Evolutionary conservation across 495 filamentous ascomycete genomes (phyloP).

Genomic region (Neurospora discreta): DNA sequence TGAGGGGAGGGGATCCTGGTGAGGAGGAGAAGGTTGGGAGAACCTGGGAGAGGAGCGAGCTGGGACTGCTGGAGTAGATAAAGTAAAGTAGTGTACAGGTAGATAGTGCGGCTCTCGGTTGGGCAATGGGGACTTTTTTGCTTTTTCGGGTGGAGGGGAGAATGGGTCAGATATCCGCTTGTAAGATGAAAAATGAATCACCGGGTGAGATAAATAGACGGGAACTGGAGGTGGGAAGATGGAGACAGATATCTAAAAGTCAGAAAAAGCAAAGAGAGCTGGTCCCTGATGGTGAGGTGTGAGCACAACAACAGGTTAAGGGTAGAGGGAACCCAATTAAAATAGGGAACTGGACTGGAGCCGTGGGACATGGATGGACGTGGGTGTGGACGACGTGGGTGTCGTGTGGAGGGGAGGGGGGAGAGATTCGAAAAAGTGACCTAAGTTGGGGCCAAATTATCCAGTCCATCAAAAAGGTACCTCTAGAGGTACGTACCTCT

Average conservation of each 20-base stretch:
- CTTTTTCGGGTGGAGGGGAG: background rate
- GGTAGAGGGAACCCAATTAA: background rate
- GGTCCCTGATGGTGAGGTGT: background rate
- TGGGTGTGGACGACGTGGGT: background rate
- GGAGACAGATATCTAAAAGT: background rate
- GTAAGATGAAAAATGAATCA: background rate
- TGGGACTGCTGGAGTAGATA: background rate
- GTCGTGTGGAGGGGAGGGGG: background rate
- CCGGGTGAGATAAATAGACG: background rate
- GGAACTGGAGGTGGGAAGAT: background rate
- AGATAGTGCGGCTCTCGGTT: background rate
- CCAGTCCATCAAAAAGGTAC: background rate
- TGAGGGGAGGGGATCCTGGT: background rate
- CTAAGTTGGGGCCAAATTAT: background rate
- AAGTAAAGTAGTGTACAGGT: too few species aligned
- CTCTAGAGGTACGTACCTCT: too few species aligned
- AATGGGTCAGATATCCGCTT: background rate
- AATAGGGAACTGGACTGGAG: background rate
- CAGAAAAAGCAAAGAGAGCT: background rate
- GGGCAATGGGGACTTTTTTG: background rate
- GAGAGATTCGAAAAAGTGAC: background rate
- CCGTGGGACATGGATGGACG: background rate
- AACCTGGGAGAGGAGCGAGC: background rate
- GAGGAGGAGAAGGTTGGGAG: background rate
- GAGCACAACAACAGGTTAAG: background rate